Conservation (phyloP, 257 asterid genomes). For the Parsonsia alboflavescens region DNA sequence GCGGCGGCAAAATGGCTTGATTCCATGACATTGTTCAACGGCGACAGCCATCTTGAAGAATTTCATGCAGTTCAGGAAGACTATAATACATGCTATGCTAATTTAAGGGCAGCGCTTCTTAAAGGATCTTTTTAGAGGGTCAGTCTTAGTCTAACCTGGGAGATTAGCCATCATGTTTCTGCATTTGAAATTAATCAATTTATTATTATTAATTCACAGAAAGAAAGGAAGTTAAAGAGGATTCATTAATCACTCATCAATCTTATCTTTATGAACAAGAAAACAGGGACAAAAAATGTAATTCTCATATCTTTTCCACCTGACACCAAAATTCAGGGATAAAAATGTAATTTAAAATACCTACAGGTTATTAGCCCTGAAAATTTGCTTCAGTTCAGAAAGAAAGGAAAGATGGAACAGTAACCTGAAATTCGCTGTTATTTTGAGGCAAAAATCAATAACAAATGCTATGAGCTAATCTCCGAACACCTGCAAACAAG, state of each 20-base stretch:
- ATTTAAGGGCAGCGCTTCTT: constrained; percentile 41
- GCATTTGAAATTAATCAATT: constrained; percentile 26
- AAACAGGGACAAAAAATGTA: too few species aligned
- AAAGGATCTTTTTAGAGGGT: constrained; percentile 41
- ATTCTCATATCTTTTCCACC: too few species aligned
- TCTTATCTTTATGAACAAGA: too few species aligned
- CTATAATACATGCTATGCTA: constrained; percentile 52
- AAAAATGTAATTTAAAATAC: too few species aligned
- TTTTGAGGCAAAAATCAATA: constrained; percentile 37
- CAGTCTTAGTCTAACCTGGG: constrained; percentile 47
- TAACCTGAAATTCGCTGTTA: constrained; percentile 46
- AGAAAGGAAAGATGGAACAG: not conserved
- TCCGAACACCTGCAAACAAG: constrained; percentile 57
- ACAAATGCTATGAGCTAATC: constrained; percentile 57
- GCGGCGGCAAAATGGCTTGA: constrained; percentile 66
- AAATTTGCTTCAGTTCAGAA: not conserved
- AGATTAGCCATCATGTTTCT: constrained; percentile 77
- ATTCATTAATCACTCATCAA: too few species aligned
- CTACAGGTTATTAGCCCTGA: not conserved
- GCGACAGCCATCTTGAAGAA: constrained; percentile 79
- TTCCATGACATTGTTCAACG: constrained; percentile 73
- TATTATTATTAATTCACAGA: too few species aligned
- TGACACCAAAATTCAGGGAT: too few species aligned
- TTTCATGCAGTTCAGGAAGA: constrained; percentile 49
- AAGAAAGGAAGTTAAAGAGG: not conserved